Base-by-base conservation (phyloP, 352 stramenopile species). In the Phytophthora megakarya region DNA sequence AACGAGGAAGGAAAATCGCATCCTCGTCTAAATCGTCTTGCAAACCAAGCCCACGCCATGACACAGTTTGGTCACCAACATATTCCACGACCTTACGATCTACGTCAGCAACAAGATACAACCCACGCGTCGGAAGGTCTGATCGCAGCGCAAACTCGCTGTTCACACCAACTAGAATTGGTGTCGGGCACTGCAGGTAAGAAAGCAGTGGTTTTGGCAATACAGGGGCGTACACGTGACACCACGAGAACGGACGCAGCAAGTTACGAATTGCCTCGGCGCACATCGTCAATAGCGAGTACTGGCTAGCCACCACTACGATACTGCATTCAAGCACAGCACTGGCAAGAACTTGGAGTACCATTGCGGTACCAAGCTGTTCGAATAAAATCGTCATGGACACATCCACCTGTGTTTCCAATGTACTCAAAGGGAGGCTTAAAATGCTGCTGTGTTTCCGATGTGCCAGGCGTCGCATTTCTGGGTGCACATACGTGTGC, bases 101-200 rank as follows among this genome's bases (percentile, higher is more conserved):
- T 40, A 89, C 68, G 50, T 95, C 84, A 13, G 81, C 86, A 10
- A 93, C 80, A 5, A 88, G 61, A 60, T 86, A 89, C n/a, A 91
- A 88, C 3, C 84, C 81, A 15, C 78, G 75, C 5, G 78, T 82
- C 9, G 86, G 84, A 3, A 95, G 54, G 38, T 90, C 80, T 3
- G 64, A 74, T 19, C 84, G 78, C 11, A 78, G 49, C 2, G 81
- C 83, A 61, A 86, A 92, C 18, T 73, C 70, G 21, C 80, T 90
- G 56, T 97, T 88, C 1, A 97, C 67, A 21, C 90, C 90, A 2
- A 96, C 86, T 28, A 97, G 73, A 65, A 96, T 96, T 10, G 89
- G 89, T 37, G 89, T 96, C n/a, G 90, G 90, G 21, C 88, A 96
- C 59, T 97, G 86, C 26, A 97, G 76, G 42, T 96, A 95, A 23